Percentiles rank a stretch among this genome's conserved stretches.
These are phyloP conservation scores for Lachancea quebecensis DNA, from an alignment of 805 yeast species.

Conservation along the genomic window DNA sequence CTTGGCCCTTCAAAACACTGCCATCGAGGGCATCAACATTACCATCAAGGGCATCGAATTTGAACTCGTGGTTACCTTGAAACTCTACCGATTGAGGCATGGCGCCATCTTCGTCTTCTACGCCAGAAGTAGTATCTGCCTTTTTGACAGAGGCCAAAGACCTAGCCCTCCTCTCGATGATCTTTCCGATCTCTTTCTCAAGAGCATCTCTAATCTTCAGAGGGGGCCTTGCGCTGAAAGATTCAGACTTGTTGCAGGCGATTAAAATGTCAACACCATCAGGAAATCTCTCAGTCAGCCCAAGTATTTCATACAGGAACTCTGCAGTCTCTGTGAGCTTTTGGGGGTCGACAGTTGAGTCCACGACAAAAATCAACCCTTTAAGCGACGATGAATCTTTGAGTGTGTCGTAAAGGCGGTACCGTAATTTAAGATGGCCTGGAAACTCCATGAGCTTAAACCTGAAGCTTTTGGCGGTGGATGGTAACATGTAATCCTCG, in stretches of 20 bases:
- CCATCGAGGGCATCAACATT: conserved; percentile 67
- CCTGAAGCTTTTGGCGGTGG: conserved; percentile 31
- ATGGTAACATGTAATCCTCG: conserved; percentile 36
- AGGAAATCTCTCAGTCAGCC: conserved; percentile 51
- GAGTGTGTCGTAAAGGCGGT: conserved; percentile 45
- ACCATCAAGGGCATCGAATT: conserved; percentile 65
- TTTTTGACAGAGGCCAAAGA: conserved; percentile 32
- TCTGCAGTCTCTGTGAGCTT: conserved; percentile 48
- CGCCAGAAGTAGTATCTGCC: conserved; percentile 26
- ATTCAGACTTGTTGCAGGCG: conserved; percentile 81
- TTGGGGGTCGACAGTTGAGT: conserved; percentile 52
- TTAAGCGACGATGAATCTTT: conserved; percentile 40
- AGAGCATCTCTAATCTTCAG: conserved; percentile 50
- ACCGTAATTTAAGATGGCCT: conserved; percentile 73
- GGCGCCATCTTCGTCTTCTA: conserved; percentile 22
- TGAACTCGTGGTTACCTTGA: conserved; percentile 37
- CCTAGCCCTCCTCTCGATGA: conserved; percentile 39
- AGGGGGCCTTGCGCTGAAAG: conserved; percentile 74
- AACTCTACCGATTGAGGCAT: conserved; percentile 12
- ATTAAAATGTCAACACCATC: conserved; percentile 69
- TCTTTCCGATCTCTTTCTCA: conserved; percentile 56
- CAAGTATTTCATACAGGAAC: conserved; percentile 52
- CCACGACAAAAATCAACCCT: conserved; percentile 75
- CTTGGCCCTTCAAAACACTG: conserved; percentile 52
- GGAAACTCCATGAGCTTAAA: conserved; percentile 73